These are phyloP conservation scores for Ramaria sp. DNA, from an alignment of 768 basidiomycete genomes.

Conservation along the genomic window DNA sequence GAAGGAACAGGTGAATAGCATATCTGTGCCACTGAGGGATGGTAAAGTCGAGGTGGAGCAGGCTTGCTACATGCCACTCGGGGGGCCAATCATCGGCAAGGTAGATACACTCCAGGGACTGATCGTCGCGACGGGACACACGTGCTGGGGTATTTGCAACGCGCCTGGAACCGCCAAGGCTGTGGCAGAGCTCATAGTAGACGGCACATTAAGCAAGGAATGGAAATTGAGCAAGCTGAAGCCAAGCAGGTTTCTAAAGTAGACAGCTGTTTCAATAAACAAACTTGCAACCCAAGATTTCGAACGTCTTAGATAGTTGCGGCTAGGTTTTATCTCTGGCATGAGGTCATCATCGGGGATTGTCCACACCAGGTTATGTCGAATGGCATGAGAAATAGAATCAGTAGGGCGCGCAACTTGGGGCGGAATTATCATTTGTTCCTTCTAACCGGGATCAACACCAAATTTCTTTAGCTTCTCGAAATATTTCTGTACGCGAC, in stretches of 20 bases:
- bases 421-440: neutral
- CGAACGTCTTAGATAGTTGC: too few species aligned
- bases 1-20: conserved; percentile 43
- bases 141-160: conserved; percentile 76
- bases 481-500: conserved; percentile 81
- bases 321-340: too few species aligned
- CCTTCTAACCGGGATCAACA: conserved; percentile 22
- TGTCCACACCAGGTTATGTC: too few species aligned
- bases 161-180: conserved; percentile 76
- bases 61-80: conserved; percentile 74
- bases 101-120: conserved; percentile 46
- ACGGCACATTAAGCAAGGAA: conserved; percentile 28
- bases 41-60: conserved; percentile 43
- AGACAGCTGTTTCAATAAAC: neutral
- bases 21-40: conserved; percentile 44
- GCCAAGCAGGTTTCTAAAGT: conserved; percentile 1
- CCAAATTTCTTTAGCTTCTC: conserved; percentile 75
- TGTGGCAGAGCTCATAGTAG: conserved; percentile 59
- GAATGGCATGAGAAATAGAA: too few species aligned
- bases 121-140: conserved; percentile 67
- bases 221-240: conserved; percentile 3
- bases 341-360: too few species aligned
- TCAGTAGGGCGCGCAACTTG: too few species aligned
- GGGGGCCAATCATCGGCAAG: conserved; percentile 66
- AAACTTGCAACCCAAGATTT: neutral